Base-by-base conservation (phyloP, 1,139 yeast genomes). In the Pichia sp. region DNA sequence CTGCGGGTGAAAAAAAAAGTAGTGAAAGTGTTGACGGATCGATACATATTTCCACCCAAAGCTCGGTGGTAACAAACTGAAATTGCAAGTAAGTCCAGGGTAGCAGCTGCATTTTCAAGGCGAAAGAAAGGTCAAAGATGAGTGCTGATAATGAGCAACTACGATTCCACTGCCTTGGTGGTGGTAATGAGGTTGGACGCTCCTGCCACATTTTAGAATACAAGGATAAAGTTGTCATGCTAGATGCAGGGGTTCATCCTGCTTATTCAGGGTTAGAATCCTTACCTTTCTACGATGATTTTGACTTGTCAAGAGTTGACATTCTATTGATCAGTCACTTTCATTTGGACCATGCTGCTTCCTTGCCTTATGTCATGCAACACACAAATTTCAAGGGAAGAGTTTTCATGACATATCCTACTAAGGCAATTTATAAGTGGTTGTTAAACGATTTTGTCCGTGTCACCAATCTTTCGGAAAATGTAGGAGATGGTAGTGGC, bases 401-500 rank as follows among this genome's bases (percentile, higher is more conserved):
- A 54, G 99, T 95, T 7, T 93, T 92, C 69, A 93, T 93, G 99
- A 93, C 99, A 30, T 98, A 93, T 69, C 99, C 99, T 8, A 93
- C 99, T 0, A 95, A 93, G 73, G 99, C 99, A 40, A 93, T 93
- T 58, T 93, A 92, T 68, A 79, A 97, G 60, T 93, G 99, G 99
- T 77, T 93, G 53, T 73, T 93, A 57, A 86, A 92, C 58, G 99
- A 93, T 75, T 95, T 92, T 66, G 98, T 93, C 29, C 79, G 95
- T 65, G 98, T 93, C 38, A 90, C 97, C 0, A 81, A 87, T 30
- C 83, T 87, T 56, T 83, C 87, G 1, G 77, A 79, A 17, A 75
- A 77, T 29, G 67, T 68, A 10, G 68, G 62, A 41, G 66, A 65
- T 31, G 50, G 44, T 16, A 67, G 73, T 16, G 34, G 45, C 1